Conservation (phyloP, 2,329 filamentous ascomycete genomes). For the Xylaria sp. region DNA sequence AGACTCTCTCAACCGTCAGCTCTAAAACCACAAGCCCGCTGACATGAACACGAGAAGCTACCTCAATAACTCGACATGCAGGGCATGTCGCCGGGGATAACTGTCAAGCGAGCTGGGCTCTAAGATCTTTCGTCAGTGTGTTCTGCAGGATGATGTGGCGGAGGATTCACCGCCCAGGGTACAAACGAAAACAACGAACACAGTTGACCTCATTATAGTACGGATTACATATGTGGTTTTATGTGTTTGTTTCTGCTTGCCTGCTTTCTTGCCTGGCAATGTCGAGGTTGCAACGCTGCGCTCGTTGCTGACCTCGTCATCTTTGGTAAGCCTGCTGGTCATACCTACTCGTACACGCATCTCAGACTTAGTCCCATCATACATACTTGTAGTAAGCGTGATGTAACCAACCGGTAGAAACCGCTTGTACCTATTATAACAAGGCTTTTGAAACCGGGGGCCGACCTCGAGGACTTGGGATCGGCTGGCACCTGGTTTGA, state of each 20-base stretch:
- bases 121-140: conserved; percentile 11
- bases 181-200: conserved; percentile 11
- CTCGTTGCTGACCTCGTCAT: not conserved
- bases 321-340: conserved; percentile 2
- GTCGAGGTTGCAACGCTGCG: not conserved
- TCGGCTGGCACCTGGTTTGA: conserved; percentile 8
- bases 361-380: not conserved
- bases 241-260: not conserved
- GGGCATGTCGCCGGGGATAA: conserved; percentile 12
- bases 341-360: not conserved
- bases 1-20: not conserved
- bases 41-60: conserved; percentile 9
- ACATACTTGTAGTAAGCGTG: not conserved
- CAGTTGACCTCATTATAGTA: not conserved
- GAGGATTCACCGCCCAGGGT: conserved; percentile 19
- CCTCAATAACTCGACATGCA: conserved; percentile 10
- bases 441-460: conserved; percentile 17
- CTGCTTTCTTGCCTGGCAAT: not conserved
- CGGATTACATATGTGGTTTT: not conserved
- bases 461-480: conserved; percentile 10
- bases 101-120: conserved; percentile 15
- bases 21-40: not conserved
- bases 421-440: conserved; percentile 11
- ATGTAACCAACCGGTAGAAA: conserved; percentile 16
- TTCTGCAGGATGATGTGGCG: conserved; percentile 22